Conservation (phyloP, 495 filamentous ascomycete genomes). For the Podospora australis region DNA sequence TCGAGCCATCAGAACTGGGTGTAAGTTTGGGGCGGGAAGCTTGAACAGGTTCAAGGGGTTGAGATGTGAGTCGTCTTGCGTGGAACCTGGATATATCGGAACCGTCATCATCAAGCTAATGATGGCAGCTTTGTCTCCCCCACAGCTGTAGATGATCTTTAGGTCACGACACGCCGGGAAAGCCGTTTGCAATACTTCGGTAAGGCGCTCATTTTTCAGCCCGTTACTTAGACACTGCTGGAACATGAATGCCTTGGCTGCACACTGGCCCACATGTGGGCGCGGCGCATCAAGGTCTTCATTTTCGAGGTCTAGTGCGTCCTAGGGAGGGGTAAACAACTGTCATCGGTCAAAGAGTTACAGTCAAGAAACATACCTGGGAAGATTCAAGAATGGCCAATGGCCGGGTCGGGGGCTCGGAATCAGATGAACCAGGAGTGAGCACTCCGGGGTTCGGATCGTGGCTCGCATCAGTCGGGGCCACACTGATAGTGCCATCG, state of each 20-base stretch:
- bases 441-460: too few relatives aligned
- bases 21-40: slow-evolving; percentile 29
- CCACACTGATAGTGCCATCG: too few relatives aligned
- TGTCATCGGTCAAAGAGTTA: neutral
- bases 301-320: neutral
- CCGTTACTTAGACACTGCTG: too few relatives aligned
- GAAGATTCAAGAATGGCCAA: slow-evolving; percentile 1
- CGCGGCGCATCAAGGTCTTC: neutral
- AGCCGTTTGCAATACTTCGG: neutral
- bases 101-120: neutral
- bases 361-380: neutral
- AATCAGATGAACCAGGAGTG: neutral
- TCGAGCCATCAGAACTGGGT: slow-evolving; percentile 42
- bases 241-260: too few relatives aligned
- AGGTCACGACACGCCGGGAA: neutral
- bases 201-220: neutral
- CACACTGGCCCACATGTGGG: neutral
- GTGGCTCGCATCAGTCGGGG: too few relatives aligned
- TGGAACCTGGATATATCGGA: too few relatives aligned
- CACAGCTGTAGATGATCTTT: neutral
- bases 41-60: slow-evolving; percentile 32
- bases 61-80: too few relatives aligned
- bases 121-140: neutral
- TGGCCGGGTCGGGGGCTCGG: neutral
- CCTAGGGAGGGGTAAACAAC: neutral